Conservation (phyloP, 805 yeast species). For the Lipomyces japonicus region DNA sequence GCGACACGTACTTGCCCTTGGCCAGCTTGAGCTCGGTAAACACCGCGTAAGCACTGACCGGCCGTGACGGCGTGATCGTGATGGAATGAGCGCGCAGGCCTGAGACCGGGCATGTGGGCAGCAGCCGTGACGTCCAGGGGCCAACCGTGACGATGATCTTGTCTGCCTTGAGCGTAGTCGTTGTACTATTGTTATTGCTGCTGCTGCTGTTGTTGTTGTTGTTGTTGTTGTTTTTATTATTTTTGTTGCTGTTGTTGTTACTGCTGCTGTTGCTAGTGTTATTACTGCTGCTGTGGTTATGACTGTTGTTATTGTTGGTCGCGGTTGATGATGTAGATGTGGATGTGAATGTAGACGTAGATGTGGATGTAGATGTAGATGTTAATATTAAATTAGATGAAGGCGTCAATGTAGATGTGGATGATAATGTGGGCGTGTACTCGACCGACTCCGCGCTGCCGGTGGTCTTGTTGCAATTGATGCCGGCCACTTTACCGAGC, state of each 20-base stretch:
- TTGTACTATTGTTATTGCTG: no score
- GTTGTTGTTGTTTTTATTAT: no score
- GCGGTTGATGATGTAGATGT: constrained; percentile 2
- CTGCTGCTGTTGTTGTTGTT: no score
- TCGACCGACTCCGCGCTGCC: constrained; percentile 51
- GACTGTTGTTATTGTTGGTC: not conserved
- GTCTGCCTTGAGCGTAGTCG: constrained; percentile 52
- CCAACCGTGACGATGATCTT: constrained; percentile 85
- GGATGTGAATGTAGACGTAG: constrained; percentile 1
- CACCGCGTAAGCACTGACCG: constrained; percentile 88
- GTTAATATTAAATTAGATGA: no score
- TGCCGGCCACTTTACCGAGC: constrained; percentile 75
- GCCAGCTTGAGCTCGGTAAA: constrained; percentile 84
- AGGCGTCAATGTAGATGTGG: no score
- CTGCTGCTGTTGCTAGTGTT: no score
- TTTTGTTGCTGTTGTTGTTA: no score
- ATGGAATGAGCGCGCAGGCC: constrained; percentile 95
- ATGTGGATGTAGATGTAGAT: constrained; percentile 38
- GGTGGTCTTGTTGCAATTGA: constrained; percentile 45
- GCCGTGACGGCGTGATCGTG: constrained; percentile 75
- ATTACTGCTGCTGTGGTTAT: no score
- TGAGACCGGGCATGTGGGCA: constrained; percentile 91
- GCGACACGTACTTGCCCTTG: constrained; percentile 68
- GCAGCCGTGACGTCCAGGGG: constrained; percentile 91
- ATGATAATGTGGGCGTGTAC: constrained; percentile 50